Percentiles rank a stretch among this genome's conserved stretches.
These are phyloP conservation scores for Rubia peregrina DNA, from an alignment of 305 asterid genomes.

Conservation along the genomic window DNA sequence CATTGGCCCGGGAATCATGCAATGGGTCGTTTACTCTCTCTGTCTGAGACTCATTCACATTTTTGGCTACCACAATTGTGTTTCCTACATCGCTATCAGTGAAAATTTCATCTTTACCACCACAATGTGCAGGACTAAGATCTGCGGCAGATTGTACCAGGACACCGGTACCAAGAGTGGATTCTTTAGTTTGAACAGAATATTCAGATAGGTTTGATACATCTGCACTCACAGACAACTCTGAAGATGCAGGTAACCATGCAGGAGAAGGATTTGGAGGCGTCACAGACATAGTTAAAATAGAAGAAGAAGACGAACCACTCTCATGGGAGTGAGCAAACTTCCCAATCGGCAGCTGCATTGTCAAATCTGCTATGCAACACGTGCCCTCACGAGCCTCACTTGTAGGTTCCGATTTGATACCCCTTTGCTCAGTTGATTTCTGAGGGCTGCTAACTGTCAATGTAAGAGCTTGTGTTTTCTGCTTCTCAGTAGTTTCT, in stretches of 20 bases:
- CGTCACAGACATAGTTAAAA: conserved; percentile 34
- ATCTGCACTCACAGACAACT: conserved; percentile 34
- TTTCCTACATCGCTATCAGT: conserved; percentile 20
- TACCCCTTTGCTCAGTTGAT: conserved; percentile 30
- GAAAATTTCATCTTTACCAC: conserved; percentile 22
- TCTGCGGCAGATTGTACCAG: conserved; percentile 25
- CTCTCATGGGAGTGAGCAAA: conserved; percentile 48
- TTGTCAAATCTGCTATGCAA: conserved; percentile 17
- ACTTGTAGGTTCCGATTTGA: conserved; percentile 47
- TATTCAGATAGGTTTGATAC: conserved; percentile 41
- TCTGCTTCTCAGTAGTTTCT: conserved; percentile 32
- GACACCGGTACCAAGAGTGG: conserved; percentile 15
- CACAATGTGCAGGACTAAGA: conserved; percentile 22
- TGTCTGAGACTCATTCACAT: conserved; percentile 28
- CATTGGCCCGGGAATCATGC: conserved; percentile 24
- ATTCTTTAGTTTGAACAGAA: conserved; percentile 34
- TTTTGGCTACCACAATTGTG: conserved; percentile 16
- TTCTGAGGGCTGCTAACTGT: conserved; percentile 27
- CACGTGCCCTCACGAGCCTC: conserved; percentile 18
- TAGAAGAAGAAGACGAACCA: conserved; percentile 39
- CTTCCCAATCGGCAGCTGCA: conserved; percentile 29
- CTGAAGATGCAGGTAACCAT: conserved; percentile 38
- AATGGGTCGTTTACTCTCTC: conserved; percentile 24
- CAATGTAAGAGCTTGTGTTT: conserved; percentile 21
- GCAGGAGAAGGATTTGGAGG: conserved; percentile 37